Percentiles rank a stretch among this genome's conserved stretches.
Evolutionary conservation across 768 basidiomycete species (phyloP).

Genomic region (Tylopilus cervinicoccineus): DNA sequence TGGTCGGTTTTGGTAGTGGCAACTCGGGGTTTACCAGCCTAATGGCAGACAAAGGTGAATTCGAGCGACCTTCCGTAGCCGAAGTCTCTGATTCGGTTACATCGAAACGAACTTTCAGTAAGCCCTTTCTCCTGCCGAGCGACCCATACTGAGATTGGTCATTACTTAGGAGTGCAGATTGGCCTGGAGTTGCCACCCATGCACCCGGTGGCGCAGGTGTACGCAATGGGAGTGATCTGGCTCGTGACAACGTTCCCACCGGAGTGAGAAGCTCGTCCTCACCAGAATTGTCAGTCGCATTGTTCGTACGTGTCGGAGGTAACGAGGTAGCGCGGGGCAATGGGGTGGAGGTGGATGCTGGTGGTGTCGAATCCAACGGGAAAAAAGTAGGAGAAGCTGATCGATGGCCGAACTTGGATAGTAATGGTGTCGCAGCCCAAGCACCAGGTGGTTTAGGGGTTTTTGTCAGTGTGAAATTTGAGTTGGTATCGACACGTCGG

Average conservation of each 20-base stretch:
- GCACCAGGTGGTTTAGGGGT: constrained; percentile 46
- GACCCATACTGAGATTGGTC: constrained; percentile 33
- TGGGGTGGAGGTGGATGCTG: constrained; percentile 25
- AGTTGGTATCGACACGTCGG: constrained; percentile 12
- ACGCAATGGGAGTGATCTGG: constrained; percentile 41
- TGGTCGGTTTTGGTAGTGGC: constrained; percentile 4
- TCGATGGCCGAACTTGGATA: constrained; percentile 14
- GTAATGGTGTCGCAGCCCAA: constrained; percentile 40
- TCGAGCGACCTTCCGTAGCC: constrained; percentile 24
- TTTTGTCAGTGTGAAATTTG: constrained; percentile 35
- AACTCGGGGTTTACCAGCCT: constrained; percentile 22
- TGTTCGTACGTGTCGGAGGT: constrained; percentile 16
- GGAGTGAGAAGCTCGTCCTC: constrained; percentile 41
- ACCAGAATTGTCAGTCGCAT: constrained; percentile 11
- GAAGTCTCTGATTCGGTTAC: constrained; percentile 35
- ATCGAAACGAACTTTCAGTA: constrained; percentile 74
- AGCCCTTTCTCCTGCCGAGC: constrained; percentile 45
- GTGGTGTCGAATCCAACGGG: constrained; percentile 24
- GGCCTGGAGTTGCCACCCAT: constrained; percentile 57
- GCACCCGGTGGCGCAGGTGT: constrained; percentile 71
- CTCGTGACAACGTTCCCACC: constrained; percentile 44
- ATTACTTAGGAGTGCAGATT: constrained; percentile 18
- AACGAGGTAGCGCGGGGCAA: constrained; percentile 15
- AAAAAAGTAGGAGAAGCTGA: constrained; percentile 19
- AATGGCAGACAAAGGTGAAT: constrained; percentile 27